These are phyloP conservation scores for Exsudoporus frostii DNA, from an alignment of 768 basidiomycete genomes.

Conservation along the genomic window DNA sequence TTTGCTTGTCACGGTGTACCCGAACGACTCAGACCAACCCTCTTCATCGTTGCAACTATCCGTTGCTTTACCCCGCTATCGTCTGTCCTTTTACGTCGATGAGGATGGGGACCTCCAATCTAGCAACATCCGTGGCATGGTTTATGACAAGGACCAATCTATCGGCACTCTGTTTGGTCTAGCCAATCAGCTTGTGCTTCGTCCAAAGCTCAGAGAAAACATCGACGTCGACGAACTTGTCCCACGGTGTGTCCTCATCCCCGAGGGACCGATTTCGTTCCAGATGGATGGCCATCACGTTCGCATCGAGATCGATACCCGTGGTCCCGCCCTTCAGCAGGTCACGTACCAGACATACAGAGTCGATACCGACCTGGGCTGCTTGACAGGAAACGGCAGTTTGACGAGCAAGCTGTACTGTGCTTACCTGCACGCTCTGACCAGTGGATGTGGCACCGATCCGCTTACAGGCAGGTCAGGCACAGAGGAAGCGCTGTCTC, in stretches of 20 bases:
- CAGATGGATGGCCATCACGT: conserved; percentile 7
- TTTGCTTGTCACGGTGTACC: conserved; percentile 16
- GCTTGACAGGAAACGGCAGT: conserved; percentile 22
- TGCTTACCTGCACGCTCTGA: conserved; percentile 45
- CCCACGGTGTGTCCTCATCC: conserved; percentile 34
- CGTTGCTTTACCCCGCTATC: conserved; percentile 37
- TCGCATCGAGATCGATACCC: conserved; percentile 1
- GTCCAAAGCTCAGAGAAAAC: conserved; percentile 13
- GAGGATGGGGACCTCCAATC: conserved; percentile 31
- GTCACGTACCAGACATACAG: conserved; percentile 27
- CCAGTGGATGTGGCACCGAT: conserved; percentile 37
- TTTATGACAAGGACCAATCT: conserved; percentile 39
- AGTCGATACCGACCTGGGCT: conserved; percentile 30
- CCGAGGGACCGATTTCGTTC: conserved; percentile 26
- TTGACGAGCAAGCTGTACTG: conserved; percentile 32
- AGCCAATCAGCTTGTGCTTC: conserved; percentile 37
- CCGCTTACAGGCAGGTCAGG: conserved; percentile 44
- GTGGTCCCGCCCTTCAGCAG: not conserved
- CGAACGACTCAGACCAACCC: not conserved
- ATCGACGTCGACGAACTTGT: not conserved
- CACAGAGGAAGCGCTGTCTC: conserved; percentile 39
- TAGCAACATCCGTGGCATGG: conserved; percentile 36
- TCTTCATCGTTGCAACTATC: conserved; percentile 12
- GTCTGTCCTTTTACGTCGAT: conserved; percentile 38
- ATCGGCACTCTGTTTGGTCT: conserved; percentile 44